Evolutionary conservation across 2,329 filamentous ascomycete genomes (phyloP), one percentile per base, ranked within the genome.

Genomic region (Pestalotiopsis sp.): DNA sequence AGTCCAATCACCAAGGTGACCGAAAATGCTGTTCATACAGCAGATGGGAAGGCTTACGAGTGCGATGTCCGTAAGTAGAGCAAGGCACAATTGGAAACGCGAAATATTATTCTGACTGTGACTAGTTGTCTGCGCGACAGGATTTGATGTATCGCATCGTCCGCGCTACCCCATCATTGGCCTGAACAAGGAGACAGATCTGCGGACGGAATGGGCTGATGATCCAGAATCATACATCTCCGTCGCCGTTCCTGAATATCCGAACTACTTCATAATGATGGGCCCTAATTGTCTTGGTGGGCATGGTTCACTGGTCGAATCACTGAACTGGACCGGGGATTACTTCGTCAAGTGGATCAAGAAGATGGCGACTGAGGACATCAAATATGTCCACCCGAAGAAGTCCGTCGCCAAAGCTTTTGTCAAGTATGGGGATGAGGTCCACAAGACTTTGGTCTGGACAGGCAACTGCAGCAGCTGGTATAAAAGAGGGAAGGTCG

Each of bases 151-250:
- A 9, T 62, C 67, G 4, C 64, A 66, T 39, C 58, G 62, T n/a
- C 67, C 64, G 9, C 55, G 67, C 3, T 74, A 88, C 41, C 81
- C 82, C 9, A 82, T 90, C 2, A 78, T 81, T 1, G 88, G 88
- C 1, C 79, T 59, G 57, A 31, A 80, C 58, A 76, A 79, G 2
- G 84, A 83, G 2, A 80, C 83, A 41, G 79, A 83, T 52, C 77
- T 90, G 4, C 80, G 86, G 20, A 79, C 87, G 41, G 77, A 83
- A 1, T 90, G 88, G 87, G 79, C 84, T 2, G 73, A 75, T n/a
- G 73, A 75, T 25, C 75, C 76, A 3, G 74, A 77, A 49, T 73
- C 75, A 0, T 78, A 78, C 64, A 49, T 78, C n/a, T 75, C 72
- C 2, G 74, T 78, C 1, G 74, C 77, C 0, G 73, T 76, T 1